A percentile compares a stretch with the other conserved stretches of the same genome.
These are phyloP conservation scores for Hibiscus mutabilis DNA, from an alignment of 345 rosid genomes.

Conservation along the genomic window DNA sequence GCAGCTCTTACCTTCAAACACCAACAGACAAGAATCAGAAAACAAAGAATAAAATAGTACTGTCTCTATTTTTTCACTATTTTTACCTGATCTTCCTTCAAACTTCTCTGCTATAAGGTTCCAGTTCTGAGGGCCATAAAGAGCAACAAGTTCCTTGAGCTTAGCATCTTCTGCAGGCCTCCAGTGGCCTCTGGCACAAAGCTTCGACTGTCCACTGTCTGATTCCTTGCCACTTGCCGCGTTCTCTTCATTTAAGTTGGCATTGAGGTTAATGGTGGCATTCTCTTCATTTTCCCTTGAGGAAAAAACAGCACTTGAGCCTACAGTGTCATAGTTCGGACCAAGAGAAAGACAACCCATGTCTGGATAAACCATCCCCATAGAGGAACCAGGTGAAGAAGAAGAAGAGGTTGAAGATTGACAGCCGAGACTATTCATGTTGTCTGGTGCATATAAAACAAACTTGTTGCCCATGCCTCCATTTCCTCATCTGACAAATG, in stretches of 20 bases:
- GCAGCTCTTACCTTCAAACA: conserved; percentile 76
- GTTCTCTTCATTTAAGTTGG: conserved; percentile 26
- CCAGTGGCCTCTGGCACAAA: conserved; percentile 97
- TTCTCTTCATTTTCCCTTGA: conserved; percentile 14
- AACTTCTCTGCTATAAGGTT: conserved; percentile 92
- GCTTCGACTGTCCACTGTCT: conserved; percentile 60
- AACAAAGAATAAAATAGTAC: neutral
- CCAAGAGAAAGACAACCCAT: conserved; percentile 42
- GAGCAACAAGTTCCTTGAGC: conserved; percentile 87
- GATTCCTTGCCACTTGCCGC: conserved; percentile 29
- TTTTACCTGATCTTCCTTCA: conserved; percentile 89
- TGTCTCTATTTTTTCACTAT: neutral
- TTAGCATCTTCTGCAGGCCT: conserved; percentile 89
- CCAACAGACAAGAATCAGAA: neutral
- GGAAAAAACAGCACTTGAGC: conserved; percentile 9
- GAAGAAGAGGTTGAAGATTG: conserved; percentile 2
- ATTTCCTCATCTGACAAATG: conserved; percentile 33
- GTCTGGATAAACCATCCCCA: conserved; percentile 34
- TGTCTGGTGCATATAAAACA: conserved; percentile 20
- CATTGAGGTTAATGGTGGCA: conserved; percentile 19
- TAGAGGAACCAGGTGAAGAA: conserved; percentile 9
- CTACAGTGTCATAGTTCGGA: conserved; percentile 14
- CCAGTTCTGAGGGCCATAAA: conserved; percentile 98
- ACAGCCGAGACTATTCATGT: conserved; percentile 13
- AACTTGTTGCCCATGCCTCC: conserved; percentile 24